Evolutionary conservation across 2,329 filamentous ascomycete genomes (phyloP).

Genomic region (Penicillium griseofulvum): DNA sequence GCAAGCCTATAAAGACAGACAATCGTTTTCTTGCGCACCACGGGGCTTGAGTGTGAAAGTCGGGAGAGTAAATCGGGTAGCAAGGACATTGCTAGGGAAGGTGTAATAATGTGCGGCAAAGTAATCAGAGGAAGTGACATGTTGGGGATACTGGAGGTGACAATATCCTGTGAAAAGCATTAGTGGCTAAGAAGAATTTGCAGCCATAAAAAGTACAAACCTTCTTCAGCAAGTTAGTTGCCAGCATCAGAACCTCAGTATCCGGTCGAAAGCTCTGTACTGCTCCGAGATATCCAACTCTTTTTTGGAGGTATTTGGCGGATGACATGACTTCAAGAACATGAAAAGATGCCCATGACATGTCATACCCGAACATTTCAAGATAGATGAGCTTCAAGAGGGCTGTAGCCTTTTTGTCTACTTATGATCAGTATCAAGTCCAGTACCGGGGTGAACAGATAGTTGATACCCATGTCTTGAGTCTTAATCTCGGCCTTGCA

Average conservation of each 20-base stretch:
- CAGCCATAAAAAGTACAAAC: constrained; percentile 38
- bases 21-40: constrained; percentile 91
- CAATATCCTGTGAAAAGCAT: constrained; percentile 46
- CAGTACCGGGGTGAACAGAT: neutral
- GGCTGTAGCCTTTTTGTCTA: constrained; percentile 93
- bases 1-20: constrained; percentile 91
- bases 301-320: constrained; percentile 88
- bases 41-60: constrained; percentile 78
- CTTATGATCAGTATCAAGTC: constrained; percentile 8
- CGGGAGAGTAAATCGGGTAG: constrained; percentile 83
- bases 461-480: constrained; percentile 77
- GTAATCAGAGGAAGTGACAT: constrained; percentile 84
- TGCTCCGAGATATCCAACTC: constrained; percentile 89
- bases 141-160: constrained; percentile 67
- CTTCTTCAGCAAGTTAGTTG: constrained; percentile 96
- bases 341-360: constrained; percentile 99
- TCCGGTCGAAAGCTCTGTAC: constrained; percentile 95
- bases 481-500: constrained; percentile 88
- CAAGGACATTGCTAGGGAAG: constrained; percentile 85
- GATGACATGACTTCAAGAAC: constrained; percentile 99
- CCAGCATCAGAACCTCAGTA: constrained; percentile 95
- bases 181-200: constrained; percentile 11
- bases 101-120: constrained; percentile 91
- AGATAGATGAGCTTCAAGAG: constrained; percentile 94
- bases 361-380: constrained; percentile 98